Evolutionary conservation across 1,284 basidiomycete species (phyloP), one percentile per base, ranked within the genome.

Genomic region (Papiliotrema nemorosa): DNA sequence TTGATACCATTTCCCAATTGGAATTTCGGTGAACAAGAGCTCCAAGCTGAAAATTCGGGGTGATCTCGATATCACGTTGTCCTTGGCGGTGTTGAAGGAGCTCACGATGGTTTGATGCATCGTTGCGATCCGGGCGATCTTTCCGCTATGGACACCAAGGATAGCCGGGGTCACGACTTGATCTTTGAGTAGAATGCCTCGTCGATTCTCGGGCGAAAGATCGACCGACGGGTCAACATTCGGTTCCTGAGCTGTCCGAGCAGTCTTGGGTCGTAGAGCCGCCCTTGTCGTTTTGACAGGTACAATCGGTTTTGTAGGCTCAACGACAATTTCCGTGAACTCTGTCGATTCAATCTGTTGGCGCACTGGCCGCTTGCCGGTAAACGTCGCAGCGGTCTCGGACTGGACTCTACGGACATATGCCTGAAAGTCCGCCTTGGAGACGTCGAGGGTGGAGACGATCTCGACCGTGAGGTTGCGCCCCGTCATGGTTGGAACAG

Each of bases 21-120:
- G 49, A 10, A 73, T 53, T n/a, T 70, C 66, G 41, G 69, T 64
- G 52, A 62, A 65, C 9, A 73, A 43, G 9, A 69, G 45, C 0
- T 66, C 61, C 3, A 67, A 38, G 6, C 63, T 59, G 36, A 73
- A 63, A n/a, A 72, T 53, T 6, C 62, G 53, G 4, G 66, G 65
- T 4, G 54, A 55, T 1, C 24, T 35, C 2, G 60, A 62, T 0
- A 64, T 42, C 14, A 67, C 39, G 0, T 58, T 59, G 16, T 52
- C 47, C 18, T 39, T 13, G 3, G 46, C 31, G 9, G 41, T 20
- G 10, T 18, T 25, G 16, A 70, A 43, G 1, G 63, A 60, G 27
- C 49, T 44, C 22, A 68, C 34, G 14, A 70, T 55, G 2, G 62
- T 66, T 13, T 49, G 46, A 55, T 69, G 64, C 3, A 69, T 46